These are phyloP conservation scores for Coemansia sp. DNA, from an alignment of 192 early-diverging fungal species.

Conservation along the genomic window DNA sequence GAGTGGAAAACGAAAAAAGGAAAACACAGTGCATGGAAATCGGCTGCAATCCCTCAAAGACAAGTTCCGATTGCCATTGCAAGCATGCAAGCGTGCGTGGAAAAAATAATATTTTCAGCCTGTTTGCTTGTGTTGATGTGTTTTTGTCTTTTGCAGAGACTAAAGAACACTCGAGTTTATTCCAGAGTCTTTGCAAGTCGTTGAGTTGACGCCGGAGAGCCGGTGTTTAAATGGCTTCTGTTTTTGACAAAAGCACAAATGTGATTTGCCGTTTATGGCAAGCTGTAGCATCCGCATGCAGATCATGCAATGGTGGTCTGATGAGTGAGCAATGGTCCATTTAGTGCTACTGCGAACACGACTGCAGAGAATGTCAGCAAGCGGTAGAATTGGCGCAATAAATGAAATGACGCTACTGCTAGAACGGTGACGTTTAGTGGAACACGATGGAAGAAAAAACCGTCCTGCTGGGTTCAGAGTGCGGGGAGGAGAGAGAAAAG, in stretches of 20 bases:
- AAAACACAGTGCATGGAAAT: background rate
- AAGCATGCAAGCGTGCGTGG: conserved; percentile 7
- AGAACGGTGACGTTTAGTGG: background rate
- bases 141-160: background rate
- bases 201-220: background rate
- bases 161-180: background rate
- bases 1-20: background rate
- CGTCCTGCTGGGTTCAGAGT: background rate
- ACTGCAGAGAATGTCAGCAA: background rate
- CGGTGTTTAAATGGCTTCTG: conserved; percentile 1
- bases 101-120: conserved; percentile 2
- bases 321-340: background rate
- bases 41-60: background rate
- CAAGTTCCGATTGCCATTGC: conserved; percentile 7
- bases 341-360: background rate
- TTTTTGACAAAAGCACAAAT: background rate
- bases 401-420: background rate
- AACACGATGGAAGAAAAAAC: background rate
- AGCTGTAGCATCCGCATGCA: background rate
- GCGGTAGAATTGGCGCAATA: background rate
- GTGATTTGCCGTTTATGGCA: background rate
- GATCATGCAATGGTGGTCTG: background rate
- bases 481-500: background rate
- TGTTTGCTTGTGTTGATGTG: background rate
- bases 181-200: background rate